Percentiles rank a stretch among this genome's conserved stretches.
Evolutionary conservation across 371 early-diverging fungal species (phyloP).

Genomic region (Mortierella sp.): DNA sequence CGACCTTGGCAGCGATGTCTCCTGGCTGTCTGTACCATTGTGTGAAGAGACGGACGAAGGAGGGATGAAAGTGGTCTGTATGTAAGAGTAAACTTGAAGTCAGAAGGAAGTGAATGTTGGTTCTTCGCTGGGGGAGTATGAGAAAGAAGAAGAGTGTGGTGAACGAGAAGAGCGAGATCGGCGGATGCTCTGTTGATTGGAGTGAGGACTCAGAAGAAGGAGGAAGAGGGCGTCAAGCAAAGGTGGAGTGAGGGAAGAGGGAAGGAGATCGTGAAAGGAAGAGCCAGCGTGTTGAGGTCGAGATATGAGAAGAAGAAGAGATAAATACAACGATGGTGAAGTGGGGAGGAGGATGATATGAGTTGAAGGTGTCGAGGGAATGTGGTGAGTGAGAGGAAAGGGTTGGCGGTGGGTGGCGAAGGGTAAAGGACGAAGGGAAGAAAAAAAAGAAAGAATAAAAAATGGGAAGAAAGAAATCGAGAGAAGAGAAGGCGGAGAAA

Average conservation of each 20-base stretch:
- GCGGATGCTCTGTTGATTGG: not conserved
- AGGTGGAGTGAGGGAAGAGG: not conserved
- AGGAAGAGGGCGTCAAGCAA: not conserved
- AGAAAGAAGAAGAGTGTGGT: not conserved
- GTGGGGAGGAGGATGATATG: not conserved
- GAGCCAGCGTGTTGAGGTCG: not conserved
- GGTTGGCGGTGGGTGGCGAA: not conserved
- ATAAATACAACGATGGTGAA: not conserved
- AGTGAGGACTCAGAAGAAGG: not conserved
- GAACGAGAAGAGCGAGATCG: not conserved
- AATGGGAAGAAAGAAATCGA: constrained; percentile 6
- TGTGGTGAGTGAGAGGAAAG: not conserved
- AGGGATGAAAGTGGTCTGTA: not conserved
- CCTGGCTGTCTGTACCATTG: constrained; percentile 2
- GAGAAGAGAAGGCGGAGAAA: not conserved
- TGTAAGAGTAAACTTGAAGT: not conserved
- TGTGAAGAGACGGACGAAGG: not conserved
- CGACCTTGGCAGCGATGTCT: not conserved
- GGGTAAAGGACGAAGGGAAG: not conserved
- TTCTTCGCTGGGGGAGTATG: not conserved
- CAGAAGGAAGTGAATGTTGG: not conserved
- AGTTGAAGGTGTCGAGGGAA: not conserved
- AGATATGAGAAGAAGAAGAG: not conserved
- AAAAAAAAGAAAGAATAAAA: not conserved
- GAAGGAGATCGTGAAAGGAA: not conserved